Conservation (phyloP, 192 early-diverging fungal genomes). For the Geranomyces variabilis region DNA sequence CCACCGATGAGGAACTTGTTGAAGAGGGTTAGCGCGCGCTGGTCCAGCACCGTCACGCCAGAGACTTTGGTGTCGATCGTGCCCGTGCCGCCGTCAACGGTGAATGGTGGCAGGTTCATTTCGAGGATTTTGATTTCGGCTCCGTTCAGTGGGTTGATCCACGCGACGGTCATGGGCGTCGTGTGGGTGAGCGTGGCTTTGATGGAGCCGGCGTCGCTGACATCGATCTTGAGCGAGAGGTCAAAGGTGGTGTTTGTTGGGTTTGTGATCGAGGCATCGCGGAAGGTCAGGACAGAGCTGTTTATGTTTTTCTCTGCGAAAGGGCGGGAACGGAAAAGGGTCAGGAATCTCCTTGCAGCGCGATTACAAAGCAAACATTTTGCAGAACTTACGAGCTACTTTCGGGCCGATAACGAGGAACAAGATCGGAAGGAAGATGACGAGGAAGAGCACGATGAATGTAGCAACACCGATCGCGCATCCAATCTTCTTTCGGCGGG, state of each 20-base stretch:
- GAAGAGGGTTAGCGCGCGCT: constrained; percentile 16
- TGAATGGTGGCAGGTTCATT: constrained; percentile 27
- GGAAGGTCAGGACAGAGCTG: constrained; percentile 33
- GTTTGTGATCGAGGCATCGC: constrained; percentile 25
- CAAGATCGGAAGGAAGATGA: constrained; percentile 26
- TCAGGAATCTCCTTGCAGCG: neutral
- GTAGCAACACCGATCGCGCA: neutral
- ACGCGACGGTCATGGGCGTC: constrained; percentile 31
- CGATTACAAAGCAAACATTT: neutral
- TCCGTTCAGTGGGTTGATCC: constrained; percentile 14
- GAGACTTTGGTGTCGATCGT: constrained; percentile 23
- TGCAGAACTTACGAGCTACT: constrained; percentile 28
- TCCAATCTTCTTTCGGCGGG: constrained; percentile 7
- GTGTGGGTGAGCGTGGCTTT: constrained; percentile 35
- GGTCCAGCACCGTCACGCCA: constrained; percentile 21
- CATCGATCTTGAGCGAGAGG: constrained; percentile 22
- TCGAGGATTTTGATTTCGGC: constrained; percentile 29
- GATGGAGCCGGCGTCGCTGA: constrained; percentile 37
- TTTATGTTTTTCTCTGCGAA: constrained; percentile 31
- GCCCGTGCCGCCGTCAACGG: constrained; percentile 34
- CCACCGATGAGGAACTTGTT: constrained; percentile 32
- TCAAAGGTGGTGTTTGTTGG: constrained; percentile 29
- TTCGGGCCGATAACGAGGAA: constrained; percentile 29
- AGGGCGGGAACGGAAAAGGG: neutral
- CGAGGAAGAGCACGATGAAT: constrained; percentile 11